Base-by-base conservation (phyloP, 225 moss, liverwort and hornwort genomes). In the Polytrichum formosum region DNA sequence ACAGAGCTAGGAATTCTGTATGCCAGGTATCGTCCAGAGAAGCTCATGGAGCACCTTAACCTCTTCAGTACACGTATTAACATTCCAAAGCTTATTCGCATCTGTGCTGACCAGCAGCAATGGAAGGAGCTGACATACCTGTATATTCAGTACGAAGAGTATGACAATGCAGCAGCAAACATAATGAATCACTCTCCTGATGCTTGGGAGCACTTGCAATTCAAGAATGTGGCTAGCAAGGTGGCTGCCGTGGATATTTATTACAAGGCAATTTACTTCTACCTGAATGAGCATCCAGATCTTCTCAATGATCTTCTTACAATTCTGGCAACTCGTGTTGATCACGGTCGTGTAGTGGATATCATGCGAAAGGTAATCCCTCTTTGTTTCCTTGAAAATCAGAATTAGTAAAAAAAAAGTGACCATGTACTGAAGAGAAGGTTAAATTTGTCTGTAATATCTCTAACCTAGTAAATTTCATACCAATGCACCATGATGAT, bases 141-240 rank as follows among this genome's bases (percentile, higher is more conserved):
- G 61, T 98, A 98, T 71, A 94, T 98, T 78, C 98, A 98, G 77
- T 98, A 98, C 66, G 98, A 98, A 80, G 98, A 98, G 78, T 98
- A 81, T 64, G 98, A 98, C 74, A 98, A 98, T 75, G 98, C 94
- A 65, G 91, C 94, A 56, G 87, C 98, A 60, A 98, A 94, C 64
- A 98, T 98, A 77, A 98, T 98, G 94, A 92, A 85, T 68, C 98
- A 98, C 76, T 98, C 98, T 79, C 94, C 98, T 35, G 94, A 98
- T 78, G 92, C 98, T 56, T 98, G 98, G 98, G 98, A 98, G 16
- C 98, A 98, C 72, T 94, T 98, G 98, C 98, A 94, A 76, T 98
- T 98, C 74, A 98, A 98, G 84, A 94, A 98, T 63, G 98, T 98
- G 58, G 73, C 92, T 66, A 94, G 94, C 61, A 98, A 98, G 88